Evolutionary conservation across 495 filamentous ascomycete species (phyloP), one percentile per base, ranked within the genome.

Genomic region (Podospora pseudoanserina): DNA sequence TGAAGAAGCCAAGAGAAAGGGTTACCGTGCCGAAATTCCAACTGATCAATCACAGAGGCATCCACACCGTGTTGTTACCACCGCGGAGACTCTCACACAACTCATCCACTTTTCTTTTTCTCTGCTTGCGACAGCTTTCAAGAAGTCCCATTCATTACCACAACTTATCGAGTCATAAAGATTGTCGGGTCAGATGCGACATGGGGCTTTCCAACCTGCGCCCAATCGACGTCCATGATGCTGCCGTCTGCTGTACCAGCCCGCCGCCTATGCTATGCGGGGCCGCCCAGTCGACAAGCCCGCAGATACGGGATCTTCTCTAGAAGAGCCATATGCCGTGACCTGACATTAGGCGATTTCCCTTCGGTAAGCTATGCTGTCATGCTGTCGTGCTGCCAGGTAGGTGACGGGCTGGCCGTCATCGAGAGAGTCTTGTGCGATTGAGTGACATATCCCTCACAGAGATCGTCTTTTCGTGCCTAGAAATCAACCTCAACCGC

Each of bases 101-200:
- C 39, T 49, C 39, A 59, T 59, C n/a, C 19, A 23, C 56, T 5
- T 13, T 59, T 20, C 26, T 23, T 59, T 59, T 20, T 20, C 11
- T 49, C 13, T 16, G 30, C 30, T 32, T 32, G 30, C 4, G 30
- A 32, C 30, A 5, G 30, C 30, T 32, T 5, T 7, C 30, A 32
- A 32, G 30, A 32, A 32, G 30, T 4, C 30, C 30, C 30, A 32
- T 32, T 32, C 3, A 32, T 32, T 32, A 7, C 30, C 30, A 5
- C 7, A 7, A 30, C 67, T 58, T 59, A 69, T 69, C 70, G 60
- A 69, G 58, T 64, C 62, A 65, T 63, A 59, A 49, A 65, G 66
- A 71, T 67, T 65, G 49, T 63, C 64, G 60, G 56, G 56, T 20
- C 56, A 59, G 7, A 11, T 49, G 39, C 34, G 34, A 39, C 34